Conservation (phyloP, 2,329 filamentous ascomycete species). For the Neonectria ditissima region DNA sequence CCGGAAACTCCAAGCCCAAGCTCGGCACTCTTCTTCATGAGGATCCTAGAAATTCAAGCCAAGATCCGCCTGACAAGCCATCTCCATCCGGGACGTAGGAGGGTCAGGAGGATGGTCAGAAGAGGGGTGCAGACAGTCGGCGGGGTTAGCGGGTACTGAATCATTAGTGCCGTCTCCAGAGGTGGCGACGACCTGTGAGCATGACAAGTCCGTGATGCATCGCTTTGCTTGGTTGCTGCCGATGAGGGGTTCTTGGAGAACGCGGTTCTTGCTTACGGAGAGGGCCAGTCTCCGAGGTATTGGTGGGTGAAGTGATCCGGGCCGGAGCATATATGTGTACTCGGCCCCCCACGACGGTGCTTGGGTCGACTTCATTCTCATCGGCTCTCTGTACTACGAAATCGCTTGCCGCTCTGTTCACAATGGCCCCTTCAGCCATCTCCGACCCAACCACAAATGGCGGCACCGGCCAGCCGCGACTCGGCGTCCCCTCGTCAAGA, state of each 20-base stretch:
- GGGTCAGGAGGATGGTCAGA: not conserved
- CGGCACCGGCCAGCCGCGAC: constrained; percentile 19
- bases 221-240: not conserved
- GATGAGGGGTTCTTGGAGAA: constrained; percentile 12
- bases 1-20: not conserved
- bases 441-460: constrained; percentile 21
- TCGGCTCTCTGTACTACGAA: not conserved
- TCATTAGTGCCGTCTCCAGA: constrained; percentile 28
- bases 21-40: not conserved
- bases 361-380: not conserved
- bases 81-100: not conserved
- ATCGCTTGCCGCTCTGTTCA: not conserved
- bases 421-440: constrained; percentile 37
- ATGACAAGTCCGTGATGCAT: constrained; percentile 12
- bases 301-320: constrained; percentile 20
- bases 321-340: constrained; percentile 12
- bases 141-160: constrained; percentile 25
- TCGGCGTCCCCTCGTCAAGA: constrained; percentile 33
- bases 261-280: not conserved
- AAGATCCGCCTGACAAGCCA: not conserved
- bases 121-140: constrained; percentile 11
- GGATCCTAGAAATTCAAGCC: not conserved
- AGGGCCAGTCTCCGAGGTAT: not conserved
- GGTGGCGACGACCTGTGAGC: constrained; percentile 16
- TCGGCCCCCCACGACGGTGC: not conserved